A percentile compares a stretch with the other conserved stretches of the same genome.
Conservation (phyloP, 306 rosid species). For the Lablab purpureus region DNA sequence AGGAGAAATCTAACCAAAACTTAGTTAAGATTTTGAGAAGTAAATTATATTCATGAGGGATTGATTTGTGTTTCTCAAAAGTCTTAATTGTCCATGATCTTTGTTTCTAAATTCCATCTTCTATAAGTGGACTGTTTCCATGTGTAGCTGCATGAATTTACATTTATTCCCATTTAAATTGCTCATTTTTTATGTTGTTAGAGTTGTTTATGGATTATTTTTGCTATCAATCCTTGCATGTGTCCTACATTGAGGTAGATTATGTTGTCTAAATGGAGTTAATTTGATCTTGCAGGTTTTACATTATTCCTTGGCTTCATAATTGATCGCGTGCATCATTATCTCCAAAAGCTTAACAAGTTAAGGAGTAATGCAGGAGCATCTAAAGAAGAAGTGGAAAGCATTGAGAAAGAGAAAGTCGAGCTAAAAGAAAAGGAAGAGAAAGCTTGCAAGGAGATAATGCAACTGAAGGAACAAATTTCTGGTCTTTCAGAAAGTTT, state of each 20-base stretch:
- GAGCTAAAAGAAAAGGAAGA: conserved; percentile 66
- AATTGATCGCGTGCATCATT: conserved; percentile 74
- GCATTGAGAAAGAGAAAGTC: conserved; percentile 58
- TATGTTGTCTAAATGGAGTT: conserved; percentile 25
- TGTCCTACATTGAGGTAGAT: neutral
- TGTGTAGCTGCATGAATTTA: neutral
- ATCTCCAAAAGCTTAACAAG: conserved; percentile 65
- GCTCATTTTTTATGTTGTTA: neutral
- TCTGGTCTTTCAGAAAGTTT: conserved; percentile 57
- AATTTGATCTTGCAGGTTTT: conserved; percentile 66
- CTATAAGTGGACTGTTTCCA: neutral
- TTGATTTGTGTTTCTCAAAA: neutral
- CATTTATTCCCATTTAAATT: conserved; percentile 4
- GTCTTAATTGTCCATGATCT: neutral
- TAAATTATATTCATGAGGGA: neutral
- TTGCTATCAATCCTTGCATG: neutral
- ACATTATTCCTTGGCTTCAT: conserved; percentile 80
- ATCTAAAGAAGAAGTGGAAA: conserved; percentile 73
- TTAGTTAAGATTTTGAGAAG: neutral
- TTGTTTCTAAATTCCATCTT: neutral
- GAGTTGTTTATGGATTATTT: neutral
- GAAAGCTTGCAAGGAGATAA: conserved; percentile 65
- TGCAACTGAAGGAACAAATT: conserved; percentile 58
- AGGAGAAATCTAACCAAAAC: neutral
- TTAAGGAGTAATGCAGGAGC: conserved; percentile 60